A percentile compares a stretch with the other conserved stretches of the same genome.
Evolutionary conservation across 2,329 filamentous ascomycete genomes (phyloP).

Genomic region (Phyllosticta paracitricarpa): DNA sequence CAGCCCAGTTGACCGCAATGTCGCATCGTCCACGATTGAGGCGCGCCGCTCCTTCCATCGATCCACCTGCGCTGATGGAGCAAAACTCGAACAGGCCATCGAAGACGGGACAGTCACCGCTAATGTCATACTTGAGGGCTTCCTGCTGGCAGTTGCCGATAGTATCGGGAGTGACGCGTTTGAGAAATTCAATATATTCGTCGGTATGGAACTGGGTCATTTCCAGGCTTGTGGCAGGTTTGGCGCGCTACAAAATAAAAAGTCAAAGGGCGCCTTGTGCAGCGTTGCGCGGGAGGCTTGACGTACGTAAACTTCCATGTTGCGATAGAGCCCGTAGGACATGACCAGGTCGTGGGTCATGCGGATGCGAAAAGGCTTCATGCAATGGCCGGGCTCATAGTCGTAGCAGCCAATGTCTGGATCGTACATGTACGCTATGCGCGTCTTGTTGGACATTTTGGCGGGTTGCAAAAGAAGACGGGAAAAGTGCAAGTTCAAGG

Average conservation of each 20-base stretch:
- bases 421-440: conserved; percentile 48
- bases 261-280: not conserved
- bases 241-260: conserved; percentile 23
- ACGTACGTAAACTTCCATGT: conserved; percentile 90
- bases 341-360: conserved; percentile 91
- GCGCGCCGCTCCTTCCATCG: conserved; percentile 61
- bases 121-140: conserved; percentile 67
- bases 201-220: conserved; percentile 67
- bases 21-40: conserved; percentile 60
- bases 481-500: not conserved
- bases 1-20: conserved; percentile 48
- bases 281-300: conserved; percentile 65
- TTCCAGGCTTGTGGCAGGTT: conserved; percentile 53
- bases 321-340: conserved; percentile 89
- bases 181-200: conserved; percentile 62
- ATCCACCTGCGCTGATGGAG: conserved; percentile 58
- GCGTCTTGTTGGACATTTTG: conserved; percentile 9
- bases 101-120: conserved; percentile 54
- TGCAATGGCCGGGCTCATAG: conserved; percentile 92
- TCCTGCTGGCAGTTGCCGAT: conserved; percentile 91
- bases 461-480: not conserved
- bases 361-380: conserved; percentile 97
- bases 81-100: conserved; percentile 63
- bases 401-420: conserved; percentile 92
- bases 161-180: conserved; percentile 93